Evolutionary conservation across 208 protist species (phyloP).

Genomic region (Acanthamoeba healyi): DNA sequence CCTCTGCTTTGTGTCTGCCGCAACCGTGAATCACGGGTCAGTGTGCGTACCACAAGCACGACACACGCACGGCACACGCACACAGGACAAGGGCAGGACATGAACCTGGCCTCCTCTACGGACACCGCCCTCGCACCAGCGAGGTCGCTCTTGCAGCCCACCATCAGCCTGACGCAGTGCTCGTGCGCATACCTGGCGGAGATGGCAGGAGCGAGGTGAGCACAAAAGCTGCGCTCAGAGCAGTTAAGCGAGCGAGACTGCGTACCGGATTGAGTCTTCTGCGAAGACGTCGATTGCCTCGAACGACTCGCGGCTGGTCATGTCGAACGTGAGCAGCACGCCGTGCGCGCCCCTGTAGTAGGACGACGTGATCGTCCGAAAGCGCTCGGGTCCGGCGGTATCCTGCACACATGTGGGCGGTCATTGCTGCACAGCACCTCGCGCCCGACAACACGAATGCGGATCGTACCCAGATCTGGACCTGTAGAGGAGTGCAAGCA

Average conservation of each 20-base stretch:
- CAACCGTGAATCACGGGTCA: no score
- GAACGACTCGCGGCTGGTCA: constrained; percentile 55
- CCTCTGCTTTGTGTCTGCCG: not conserved
- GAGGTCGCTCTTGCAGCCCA: constrained; percentile 1
- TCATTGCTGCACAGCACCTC: not conserved
- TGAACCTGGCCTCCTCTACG: not conserved
- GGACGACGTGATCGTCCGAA: constrained; percentile 46
- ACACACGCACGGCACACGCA: not conserved
- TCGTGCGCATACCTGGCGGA: not conserved
- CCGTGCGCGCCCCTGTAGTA: constrained; percentile 72
- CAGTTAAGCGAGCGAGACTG: no score
- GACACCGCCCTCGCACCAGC: not conserved
- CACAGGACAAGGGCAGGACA: not conserved
- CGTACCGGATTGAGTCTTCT: no score
- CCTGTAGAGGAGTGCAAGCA: not conserved
- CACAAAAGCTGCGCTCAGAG: no score
- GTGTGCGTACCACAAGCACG: no score
- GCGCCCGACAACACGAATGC: not conserved
- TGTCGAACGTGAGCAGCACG: constrained; percentile 52
- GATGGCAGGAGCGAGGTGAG: no score
- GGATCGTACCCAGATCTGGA: not conserved
- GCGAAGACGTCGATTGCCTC: no score
- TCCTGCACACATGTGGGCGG: constrained; percentile 41
- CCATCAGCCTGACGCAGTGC: not conserved
- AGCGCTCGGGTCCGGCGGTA: constrained; percentile 69